phyloP scores from a whole-genome alignment of 208 protist genomes.

The Herpetomonas samuelpessoai region DNA sequence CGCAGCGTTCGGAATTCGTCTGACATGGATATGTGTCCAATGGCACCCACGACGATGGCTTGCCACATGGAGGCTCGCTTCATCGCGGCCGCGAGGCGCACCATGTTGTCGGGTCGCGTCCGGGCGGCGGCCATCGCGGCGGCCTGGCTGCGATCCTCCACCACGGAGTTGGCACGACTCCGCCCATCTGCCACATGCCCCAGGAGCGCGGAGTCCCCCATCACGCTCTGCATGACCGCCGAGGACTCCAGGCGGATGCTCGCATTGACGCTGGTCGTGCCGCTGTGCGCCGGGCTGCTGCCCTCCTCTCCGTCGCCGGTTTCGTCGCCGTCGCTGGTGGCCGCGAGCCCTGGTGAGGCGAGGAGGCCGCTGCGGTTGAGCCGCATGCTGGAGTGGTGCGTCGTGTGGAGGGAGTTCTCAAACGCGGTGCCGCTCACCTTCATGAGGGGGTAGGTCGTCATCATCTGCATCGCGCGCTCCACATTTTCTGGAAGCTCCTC shows the following conservation, averaged over 20 bases:
- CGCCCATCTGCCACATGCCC: background rate
- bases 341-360: slow-evolving; percentile 7
- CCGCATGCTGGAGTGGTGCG: slow-evolving; percentile 2
- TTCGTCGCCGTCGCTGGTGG: background rate
- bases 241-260: slow-evolving; percentile 15
- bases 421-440: slow-evolving; percentile 66
- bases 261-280: slow-evolving; percentile 11
- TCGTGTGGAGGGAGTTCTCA: slow-evolving; percentile 45
- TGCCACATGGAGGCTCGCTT: slow-evolving; percentile 85
- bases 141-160: background rate
- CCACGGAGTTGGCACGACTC: background rate
- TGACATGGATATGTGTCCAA: slow-evolving; percentile 35
- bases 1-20: slow-evolving; percentile 41
- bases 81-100: slow-evolving; percentile 44
- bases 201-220: slow-evolving; percentile 13
- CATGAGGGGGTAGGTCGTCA: slow-evolving; percentile 74
- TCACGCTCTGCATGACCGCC: slow-evolving; percentile 18
- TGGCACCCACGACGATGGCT: slow-evolving; percentile 35
- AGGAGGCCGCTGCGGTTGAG: slow-evolving; percentile 9
- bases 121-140: background rate
- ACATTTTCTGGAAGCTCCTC: slow-evolving; percentile 17
- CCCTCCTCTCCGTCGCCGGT: background rate
- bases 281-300: slow-evolving; percentile 1
- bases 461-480: slow-evolving; percentile 58
- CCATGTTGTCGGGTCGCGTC: slow-evolving; percentile 29